Base-by-base conservation (phyloP, 2,329 filamentous ascomycete species). In the Exophiala aquamarina region DNA sequence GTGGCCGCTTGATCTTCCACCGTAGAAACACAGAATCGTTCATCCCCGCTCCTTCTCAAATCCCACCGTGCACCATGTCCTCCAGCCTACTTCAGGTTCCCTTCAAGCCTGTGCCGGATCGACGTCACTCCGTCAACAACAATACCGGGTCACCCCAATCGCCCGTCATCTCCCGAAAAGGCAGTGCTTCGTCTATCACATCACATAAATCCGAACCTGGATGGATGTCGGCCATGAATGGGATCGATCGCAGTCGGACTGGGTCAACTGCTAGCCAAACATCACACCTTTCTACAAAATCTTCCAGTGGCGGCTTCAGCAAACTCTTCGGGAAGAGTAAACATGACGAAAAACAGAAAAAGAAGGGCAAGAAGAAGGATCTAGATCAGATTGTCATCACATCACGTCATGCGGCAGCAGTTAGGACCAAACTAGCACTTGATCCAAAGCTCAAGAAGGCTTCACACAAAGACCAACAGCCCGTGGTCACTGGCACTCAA, bases 181-280 rank as follows among this genome's bases (percentile, higher is more conserved):
- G 19, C 36, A 47, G 44, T 37, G 21, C 32, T 9, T 34, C 37
- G 10, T 47, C 44, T 10, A 41, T 47, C 9, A 36, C 40, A 10
- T 54, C 52, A 21, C 32, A 38, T 13, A 46, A 45, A 31, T 54
- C 52, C 1, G 52, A 51, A 15, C 48, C 52, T 5, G 45, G 47
- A 11, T 50, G 41, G 46, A 20, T 44, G 15, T 28, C 42, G 1
- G 32, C 37, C 20, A 47, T 44, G 28, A 45, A 44, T 21, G 41
- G 41, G 9, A 23, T 43, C 10, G 43, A 50, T 33, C 50, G 40
- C 32, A 44, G 50, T 21, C 42, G 42, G 17, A n/a, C 50, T 4
- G 18, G 31, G 28, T 50, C 47, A 9, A 20, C 17, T 28, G 18
- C 37, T 29, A 34, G 40, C 23, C 18, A 35, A 37, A 2, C 35